phyloP scores from a whole-genome alignment of 345 rosid species.

The Populus simonii region DNA sequence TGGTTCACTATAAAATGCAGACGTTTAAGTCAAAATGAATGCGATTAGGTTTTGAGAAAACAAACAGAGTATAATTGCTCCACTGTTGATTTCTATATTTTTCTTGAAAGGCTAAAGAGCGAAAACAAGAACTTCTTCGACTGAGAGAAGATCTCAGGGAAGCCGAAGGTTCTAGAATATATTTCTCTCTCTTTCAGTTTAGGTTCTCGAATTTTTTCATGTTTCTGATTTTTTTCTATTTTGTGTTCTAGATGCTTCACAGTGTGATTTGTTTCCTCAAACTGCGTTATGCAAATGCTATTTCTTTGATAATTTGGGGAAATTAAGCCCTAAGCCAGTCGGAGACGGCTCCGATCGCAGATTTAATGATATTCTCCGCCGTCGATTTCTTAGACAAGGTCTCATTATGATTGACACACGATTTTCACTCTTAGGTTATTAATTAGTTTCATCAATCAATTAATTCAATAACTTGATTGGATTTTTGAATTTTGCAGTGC shows the following conservation, averaged over 20 bases:
- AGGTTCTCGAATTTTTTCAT: not conserved
- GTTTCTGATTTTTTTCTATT: conserved; percentile 1
- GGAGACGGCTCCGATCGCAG: conserved; percentile 46
- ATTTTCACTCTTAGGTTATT: not conserved
- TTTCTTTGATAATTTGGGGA: conserved; percentile 81
- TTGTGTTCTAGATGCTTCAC: conserved; percentile 47
- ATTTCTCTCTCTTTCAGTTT: not conserved
- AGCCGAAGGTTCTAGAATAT: conserved; percentile 53
- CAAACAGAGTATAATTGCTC: conserved; percentile 4
- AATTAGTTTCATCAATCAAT: not conserved
- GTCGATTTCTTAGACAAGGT: conserved; percentile 87
- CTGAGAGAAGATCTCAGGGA: conserved; percentile 76
- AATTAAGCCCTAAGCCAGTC: conserved; percentile 30
- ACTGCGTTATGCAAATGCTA: conserved; percentile 77
- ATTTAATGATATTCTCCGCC: conserved; percentile 62
- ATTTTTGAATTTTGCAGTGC: conserved; percentile 44
- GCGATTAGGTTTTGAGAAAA: not conserved
- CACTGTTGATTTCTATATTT: not conserved
- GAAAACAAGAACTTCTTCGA: conserved; percentile 66
- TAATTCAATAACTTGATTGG: not conserved
- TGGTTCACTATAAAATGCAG: not conserved
- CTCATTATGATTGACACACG: not conserved
- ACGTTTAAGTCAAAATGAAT: not conserved
- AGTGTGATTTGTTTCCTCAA: conserved; percentile 54
- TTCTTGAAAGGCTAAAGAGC: conserved; percentile 66